phyloP scores from a whole-genome alignment of 768 basidiomycete species.

The Gymnopilus junonius region DNA sequence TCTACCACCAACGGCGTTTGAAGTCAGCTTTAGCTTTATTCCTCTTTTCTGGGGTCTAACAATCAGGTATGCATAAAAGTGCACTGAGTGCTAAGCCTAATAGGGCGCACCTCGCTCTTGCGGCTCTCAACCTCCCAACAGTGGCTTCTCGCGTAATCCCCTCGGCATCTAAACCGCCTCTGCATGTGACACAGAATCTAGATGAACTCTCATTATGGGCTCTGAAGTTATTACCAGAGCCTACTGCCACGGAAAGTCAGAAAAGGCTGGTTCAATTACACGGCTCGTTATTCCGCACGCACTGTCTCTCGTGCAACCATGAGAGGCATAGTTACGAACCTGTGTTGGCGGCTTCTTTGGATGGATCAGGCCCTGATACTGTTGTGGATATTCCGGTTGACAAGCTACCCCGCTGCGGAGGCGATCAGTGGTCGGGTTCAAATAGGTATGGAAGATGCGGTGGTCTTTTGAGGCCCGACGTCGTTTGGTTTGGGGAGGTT shows the following conservation, averaged over 20 bases:
- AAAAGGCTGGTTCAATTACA: constrained; percentile 50
- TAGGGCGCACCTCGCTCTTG: constrained; percentile 46
- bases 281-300: constrained; percentile 47
- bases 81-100: constrained; percentile 46
- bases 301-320: constrained; percentile 39
- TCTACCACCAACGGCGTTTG: constrained; percentile 51
- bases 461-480: constrained; percentile 41
- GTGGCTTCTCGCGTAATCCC: constrained; percentile 36
- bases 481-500: constrained; percentile 52
- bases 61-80: constrained; percentile 17
- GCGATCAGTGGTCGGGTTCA: constrained; percentile 25
- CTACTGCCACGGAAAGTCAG: constrained; percentile 2
- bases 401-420: constrained; percentile 34
- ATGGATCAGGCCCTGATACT: not conserved
- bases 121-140: constrained; percentile 37
- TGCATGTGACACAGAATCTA: constrained; percentile 52
- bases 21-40: constrained; percentile 28
- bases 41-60: too few species aligned
- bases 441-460: constrained; percentile 37
- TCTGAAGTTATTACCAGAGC: constrained; percentile 23
- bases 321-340: constrained; percentile 13
- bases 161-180: constrained; percentile 27
- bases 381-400: constrained; percentile 27
- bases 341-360: not conserved
- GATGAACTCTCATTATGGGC: constrained; percentile 45